phyloP scores from a whole-genome alignment of 2,329 filamentous ascomycete species.

The Metarhizium robertsii region DNA sequence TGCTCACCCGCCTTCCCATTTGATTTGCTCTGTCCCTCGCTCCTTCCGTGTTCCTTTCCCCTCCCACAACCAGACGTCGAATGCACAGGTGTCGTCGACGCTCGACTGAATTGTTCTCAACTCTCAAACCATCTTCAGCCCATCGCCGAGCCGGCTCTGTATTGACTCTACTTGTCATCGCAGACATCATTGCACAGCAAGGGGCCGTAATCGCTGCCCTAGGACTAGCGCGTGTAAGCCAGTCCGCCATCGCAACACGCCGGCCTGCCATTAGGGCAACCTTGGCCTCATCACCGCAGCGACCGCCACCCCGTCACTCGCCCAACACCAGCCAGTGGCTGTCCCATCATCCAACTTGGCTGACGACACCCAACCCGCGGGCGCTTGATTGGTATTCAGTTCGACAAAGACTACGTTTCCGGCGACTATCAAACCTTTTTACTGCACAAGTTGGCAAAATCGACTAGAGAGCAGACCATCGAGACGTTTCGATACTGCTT shows the following conservation, averaged over 20 bases:
- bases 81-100: too few relatives aligned
- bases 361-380: not conserved
- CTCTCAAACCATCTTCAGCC: too few relatives aligned
- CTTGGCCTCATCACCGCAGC: conserved; percentile 3
- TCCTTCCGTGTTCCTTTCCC: not conserved
- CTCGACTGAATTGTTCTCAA: too few relatives aligned
- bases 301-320: not conserved
- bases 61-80: too few relatives aligned
- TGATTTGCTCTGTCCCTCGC: too few relatives aligned
- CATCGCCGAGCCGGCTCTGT: not conserved
- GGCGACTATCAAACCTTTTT: not conserved
- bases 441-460: not conserved
- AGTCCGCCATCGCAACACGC: too few relatives aligned
- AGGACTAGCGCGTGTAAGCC: not conserved
- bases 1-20: too few relatives aligned
- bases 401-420: not conserved
- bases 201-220: not conserved
- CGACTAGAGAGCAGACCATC: not conserved
- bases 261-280: not conserved
- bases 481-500: too few relatives aligned
- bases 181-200: not conserved
- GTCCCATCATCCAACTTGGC: not conserved
- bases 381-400: too few relatives aligned
- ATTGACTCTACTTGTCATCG: not conserved
- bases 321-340: not conserved